phyloP scores from a whole-genome alignment of 176 grass and related monocot genomes.

The Oryza glaberrima region DNA sequence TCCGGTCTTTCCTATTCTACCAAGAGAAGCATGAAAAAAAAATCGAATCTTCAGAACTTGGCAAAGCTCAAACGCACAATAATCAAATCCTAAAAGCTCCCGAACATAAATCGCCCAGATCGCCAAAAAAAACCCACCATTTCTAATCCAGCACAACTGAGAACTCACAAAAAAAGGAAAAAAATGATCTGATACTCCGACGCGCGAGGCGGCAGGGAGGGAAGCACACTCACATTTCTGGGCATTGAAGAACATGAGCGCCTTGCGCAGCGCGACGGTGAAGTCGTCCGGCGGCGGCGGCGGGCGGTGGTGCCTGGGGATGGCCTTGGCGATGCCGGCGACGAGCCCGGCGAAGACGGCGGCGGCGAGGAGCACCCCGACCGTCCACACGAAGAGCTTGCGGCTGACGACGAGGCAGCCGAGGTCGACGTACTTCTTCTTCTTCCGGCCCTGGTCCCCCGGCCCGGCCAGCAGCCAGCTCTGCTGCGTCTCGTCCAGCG shows the following conservation, averaged over 20 bases:
- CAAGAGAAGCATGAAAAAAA: neutral
- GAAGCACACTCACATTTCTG: conserved; percentile 78
- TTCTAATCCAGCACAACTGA: neutral
- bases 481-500: conserved; percentile 94
- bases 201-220: too few relatives aligned
- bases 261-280: conserved; percentile 83
- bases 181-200: too few relatives aligned
- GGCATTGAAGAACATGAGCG: conserved; percentile 95
- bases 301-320: conserved; percentile 60
- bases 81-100: conserved; percentile 13
- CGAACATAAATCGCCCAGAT: neutral
- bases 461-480: conserved; percentile 93
- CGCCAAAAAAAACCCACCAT: neutral
- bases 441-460: conserved; percentile 76
- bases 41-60: neutral
- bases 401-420: conserved; percentile 89
- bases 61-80: neutral
- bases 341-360: conserved; percentile 62
- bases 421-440: conserved; percentile 88
- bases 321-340: conserved; percentile 70
- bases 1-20: neutral
- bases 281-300: conserved; percentile 72
- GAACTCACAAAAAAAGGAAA: neutral
- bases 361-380: conserved; percentile 62
- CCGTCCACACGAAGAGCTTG: conserved; percentile 74